phyloP scores from a whole-genome alignment of 2,329 filamentous ascomycete species.

The Fusarium dimerum region DNA sequence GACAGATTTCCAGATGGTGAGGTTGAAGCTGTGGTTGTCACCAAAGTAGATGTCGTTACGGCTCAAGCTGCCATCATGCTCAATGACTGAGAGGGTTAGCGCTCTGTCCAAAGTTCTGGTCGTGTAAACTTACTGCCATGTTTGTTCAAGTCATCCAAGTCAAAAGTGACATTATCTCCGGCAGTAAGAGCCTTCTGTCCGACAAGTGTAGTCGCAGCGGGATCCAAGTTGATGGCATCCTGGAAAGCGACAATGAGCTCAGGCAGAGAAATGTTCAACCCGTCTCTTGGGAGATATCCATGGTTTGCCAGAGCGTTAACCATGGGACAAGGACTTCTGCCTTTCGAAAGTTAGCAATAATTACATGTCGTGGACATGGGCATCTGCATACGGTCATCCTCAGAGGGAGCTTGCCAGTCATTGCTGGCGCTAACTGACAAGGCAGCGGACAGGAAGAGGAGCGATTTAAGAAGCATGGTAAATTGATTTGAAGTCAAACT shows the following conservation, averaged over 20 bases:
- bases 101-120: accelerated
- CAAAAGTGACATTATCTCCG: conserved; percentile 21
- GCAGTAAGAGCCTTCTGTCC: conserved; percentile 19
- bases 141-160: conserved; percentile 21
- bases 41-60: conserved; percentile 23
- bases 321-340: conserved; percentile 25
- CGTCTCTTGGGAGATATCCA: conserved; percentile 26
- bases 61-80: conserved; percentile 26
- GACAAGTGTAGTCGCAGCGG: conserved; percentile 23
- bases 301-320: conserved; percentile 28
- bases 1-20: conserved; percentile 21
- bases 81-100: conserved; percentile 14
- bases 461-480: neutral
- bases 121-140: conserved; percentile 10
- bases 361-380: neutral
- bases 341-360: neutral
- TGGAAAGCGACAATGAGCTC: conserved; percentile 23
- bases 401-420: neutral
- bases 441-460: neutral
- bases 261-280: conserved; percentile 16
- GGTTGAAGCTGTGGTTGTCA: conserved; percentile 25
- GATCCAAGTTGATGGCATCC: conserved; percentile 24
- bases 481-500: neutral
- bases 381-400: neutral
- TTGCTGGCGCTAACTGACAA: neutral